These are phyloP conservation scores for Zizania latifolia DNA, from an alignment of 176 grass and related monocot genomes.

Conservation along the genomic window DNA sequence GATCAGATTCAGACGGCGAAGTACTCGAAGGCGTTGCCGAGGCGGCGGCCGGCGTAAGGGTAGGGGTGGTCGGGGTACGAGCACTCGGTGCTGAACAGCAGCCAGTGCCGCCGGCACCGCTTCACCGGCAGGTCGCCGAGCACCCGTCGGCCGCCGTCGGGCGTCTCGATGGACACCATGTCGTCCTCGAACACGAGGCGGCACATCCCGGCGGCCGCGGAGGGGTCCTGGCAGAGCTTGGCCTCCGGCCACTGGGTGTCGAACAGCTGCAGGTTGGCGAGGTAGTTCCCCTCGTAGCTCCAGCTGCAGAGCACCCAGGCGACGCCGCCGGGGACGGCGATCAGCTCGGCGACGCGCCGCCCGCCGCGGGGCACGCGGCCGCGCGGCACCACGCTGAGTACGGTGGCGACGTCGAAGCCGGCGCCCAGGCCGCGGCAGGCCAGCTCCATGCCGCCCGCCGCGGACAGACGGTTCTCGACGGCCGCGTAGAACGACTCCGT, in stretches of 20 bases:
- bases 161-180: slow-evolving; percentile 2
- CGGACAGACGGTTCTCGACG: slow-evolving; percentile 28
- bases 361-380: slow-evolving; percentile 24
- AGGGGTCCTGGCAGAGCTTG: slow-evolving; percentile 3
- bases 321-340: background rate
- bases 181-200: slow-evolving; percentile 36
- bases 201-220: background rate
- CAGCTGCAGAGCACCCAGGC: slow-evolving; percentile 36
- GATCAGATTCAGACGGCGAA: slow-evolving; percentile 4
- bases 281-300: slow-evolving; percentile 38
- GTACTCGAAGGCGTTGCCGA: slow-evolving; percentile 38
- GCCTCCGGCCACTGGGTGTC: slow-evolving; percentile 39
- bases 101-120: slow-evolving; percentile 23
- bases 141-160: background rate
- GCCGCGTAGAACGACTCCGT: slow-evolving; percentile 24
- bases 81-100: slow-evolving; percentile 36
- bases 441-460: slow-evolving; percentile 25
- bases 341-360: slow-evolving; percentile 20
- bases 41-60: slow-evolving; percentile 22
- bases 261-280: slow-evolving; percentile 21
- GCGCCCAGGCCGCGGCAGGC: slow-evolving; percentile 20
- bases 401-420: background rate
- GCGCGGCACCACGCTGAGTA: slow-evolving; percentile 32
- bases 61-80: slow-evolving; percentile 35
- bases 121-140: slow-evolving; percentile 44